Conservation (phyloP, 768 basidiomycete species). For the Infundibulicybe gibba region DNA sequence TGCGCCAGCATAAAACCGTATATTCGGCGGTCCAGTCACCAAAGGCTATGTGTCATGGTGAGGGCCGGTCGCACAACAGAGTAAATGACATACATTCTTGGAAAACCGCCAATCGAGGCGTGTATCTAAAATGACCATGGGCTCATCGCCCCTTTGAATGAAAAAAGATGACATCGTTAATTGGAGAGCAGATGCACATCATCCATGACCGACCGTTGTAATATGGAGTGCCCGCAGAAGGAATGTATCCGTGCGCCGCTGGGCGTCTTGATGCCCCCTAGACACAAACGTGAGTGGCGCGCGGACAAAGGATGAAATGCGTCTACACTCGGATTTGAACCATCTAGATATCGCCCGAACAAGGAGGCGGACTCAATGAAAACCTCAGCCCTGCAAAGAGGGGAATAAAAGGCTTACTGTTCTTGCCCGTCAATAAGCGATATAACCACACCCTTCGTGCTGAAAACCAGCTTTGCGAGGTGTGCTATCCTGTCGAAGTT, state of each 20-base stretch:
- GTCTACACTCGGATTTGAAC: conserved; percentile 86
- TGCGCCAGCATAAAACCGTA: conserved; percentile 91
- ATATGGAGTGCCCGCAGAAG: conserved; percentile 81
- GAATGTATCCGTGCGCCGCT: conserved; percentile 54
- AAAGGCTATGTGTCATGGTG: conserved; percentile 48
- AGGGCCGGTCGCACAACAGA: not conserved
- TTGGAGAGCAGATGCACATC: not conserved
- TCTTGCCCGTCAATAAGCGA: conserved; percentile 81
- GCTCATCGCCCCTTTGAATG: conserved; percentile 69
- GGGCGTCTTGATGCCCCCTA: conserved; percentile 40
- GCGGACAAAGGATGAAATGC: conserved; percentile 2
- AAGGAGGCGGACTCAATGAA: conserved; percentile 1
- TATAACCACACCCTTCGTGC: conserved; percentile 80
- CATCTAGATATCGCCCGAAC: conserved; percentile 42
- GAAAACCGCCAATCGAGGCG: conserved; percentile 84
- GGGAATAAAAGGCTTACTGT: conserved; percentile 51
- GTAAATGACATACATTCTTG: conserved; percentile 52
- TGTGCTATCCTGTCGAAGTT: conserved; percentile 96
- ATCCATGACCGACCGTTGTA: conserved; percentile 58
- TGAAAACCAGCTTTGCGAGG: conserved; percentile 90
- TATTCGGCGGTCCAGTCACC: conserved; percentile 59
- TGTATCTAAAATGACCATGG: conserved; percentile 81
- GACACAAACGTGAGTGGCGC: conserved; percentile 4
- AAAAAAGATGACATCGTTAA: conserved; percentile 7
- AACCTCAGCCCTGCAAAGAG: not conserved